Base-by-base conservation (phyloP, 345 rosid species). In the Trapa incisa region DNA sequence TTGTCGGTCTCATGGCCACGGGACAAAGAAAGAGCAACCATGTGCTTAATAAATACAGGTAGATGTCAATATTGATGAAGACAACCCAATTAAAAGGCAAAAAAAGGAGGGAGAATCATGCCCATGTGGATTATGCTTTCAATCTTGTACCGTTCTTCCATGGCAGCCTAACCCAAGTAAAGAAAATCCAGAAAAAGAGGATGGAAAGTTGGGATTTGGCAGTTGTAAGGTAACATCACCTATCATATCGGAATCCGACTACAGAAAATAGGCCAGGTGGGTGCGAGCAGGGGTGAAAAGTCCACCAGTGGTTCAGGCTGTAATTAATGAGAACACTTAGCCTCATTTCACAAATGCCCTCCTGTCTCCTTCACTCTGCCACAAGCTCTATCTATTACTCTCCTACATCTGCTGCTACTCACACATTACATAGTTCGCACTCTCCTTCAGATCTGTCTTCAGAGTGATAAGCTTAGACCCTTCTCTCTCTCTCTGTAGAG, bases 131-230 rank as follows among this genome's bases (percentile, higher is more conserved):
- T 50, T n/a, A 22, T 22, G 63, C 37, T 11, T 10, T 58, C 38
- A 13, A 58, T 58, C 63, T 58, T 32, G 35, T 58, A 58, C 63
- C 63, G 32, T 58, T 58, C 63, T 58, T 58, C 37, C 13, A 58
- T 12, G 3, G 35, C 32, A 9, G 35, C 60, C 32, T 35, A 54
- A 54, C 17, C 60, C 2, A 52, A 16, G 17, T 1, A 52, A 17
- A 5, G 16, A 15, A 52, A 15, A 16, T 3, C 16, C 2, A n/a
- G 13, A 29, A 58, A 10, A 32, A 58, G 0, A 29, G 29, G 36
- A 3, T 48, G 14, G 9, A 50, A 50, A 3, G n/a, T 50, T 17
- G 29, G 1, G 16, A 50, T 50, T 50, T 14, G 14, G 11, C 45
- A 8, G 45, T 22, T 22, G 29, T 22, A 22, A 22, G 29, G 29